phyloP scores from a whole-genome alignment of 1,284 basidiomycete species.

The Ceratobasidium sp. region DNA sequence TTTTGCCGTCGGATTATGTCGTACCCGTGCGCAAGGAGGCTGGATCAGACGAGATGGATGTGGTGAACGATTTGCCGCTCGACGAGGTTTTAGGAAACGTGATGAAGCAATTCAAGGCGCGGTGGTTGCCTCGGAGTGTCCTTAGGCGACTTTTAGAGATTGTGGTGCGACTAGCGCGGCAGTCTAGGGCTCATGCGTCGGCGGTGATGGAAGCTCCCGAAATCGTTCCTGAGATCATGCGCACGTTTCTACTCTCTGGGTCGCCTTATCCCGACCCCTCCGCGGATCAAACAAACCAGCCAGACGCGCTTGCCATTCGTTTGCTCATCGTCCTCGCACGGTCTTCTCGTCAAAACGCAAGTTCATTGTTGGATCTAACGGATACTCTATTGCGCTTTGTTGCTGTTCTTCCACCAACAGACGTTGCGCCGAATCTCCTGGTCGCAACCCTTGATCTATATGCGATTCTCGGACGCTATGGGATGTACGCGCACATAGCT shows the following conservation, averaged over 20 bases:
- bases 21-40: conserved; percentile 9
- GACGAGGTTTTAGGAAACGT: conserved; percentile 15
- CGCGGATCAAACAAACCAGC: conserved; percentile 53
- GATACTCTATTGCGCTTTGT: conserved; percentile 85
- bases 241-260: conserved; percentile 67
- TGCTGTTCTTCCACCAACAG: conserved; percentile 69
- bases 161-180: conserved; percentile 71
- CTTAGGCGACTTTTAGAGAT: conserved; percentile 73
- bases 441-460: conserved; percentile 77
- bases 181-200: conserved; percentile 70
- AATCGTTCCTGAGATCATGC: conserved; percentile 66
- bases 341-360: conserved; percentile 78
- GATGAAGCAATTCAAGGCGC: conserved; percentile 33
- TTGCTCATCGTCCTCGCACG: conserved; percentile 73
- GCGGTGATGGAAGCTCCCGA: conserved; percentile 68
- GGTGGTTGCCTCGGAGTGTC: conserved; percentile 65
- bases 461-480: conserved; percentile 78
- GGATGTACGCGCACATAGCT: conserved; percentile 77
- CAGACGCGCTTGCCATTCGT: conserved; percentile 68
- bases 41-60: conserved; percentile 31
- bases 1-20: conserved; percentile 46
- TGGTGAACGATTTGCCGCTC: conserved; percentile 50
- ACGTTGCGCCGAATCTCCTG: conserved; percentile 67
- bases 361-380: conserved; percentile 67
- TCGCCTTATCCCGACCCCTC: conserved; percentile 55